Evolutionary conservation across 192 early-diverging fungal genomes (phyloP), one percentile per base, ranked within the genome.

Genomic region (Geosiphon pyriformis): DNA sequence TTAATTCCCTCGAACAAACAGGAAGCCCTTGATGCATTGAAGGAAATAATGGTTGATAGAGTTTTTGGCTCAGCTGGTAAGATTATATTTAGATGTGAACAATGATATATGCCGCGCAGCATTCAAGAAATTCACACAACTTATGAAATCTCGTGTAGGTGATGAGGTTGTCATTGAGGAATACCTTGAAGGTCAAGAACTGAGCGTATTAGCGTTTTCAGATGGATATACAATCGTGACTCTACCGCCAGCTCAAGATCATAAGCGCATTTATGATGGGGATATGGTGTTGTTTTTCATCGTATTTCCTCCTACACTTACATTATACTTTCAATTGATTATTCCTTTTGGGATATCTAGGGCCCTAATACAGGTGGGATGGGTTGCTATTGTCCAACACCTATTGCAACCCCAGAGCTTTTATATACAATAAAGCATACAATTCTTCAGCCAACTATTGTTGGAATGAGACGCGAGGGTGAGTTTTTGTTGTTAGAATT

Each of bases 281-380:
- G 97, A 99, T 71, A 76, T 76, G 35, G 65, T 67, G 11, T 15
- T 20, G n/a, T 57, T 54, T 23, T 29, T 26, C 12, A 18, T 52
- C 11, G 29, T 30, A 42, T 10, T 42, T 20, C 71, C 29, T 49
- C 6, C 6, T 70, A 11, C 15, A 33, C 25, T 10, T 37, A 10
- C 20, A 23, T 10, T 10, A 42, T 42, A 42, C 6, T 42, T 6
- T 23, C 15, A 42, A 30, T 20, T 57, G 23, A 42, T 29, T 48
- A 23, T 26, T 10, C 1, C 10, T 15, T 33, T 1, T 4, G 18
- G 15, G 11, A 34, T 60, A 4, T 52, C 33, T 62, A 83, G 69
- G 94, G 97, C 0, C 92, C 90, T 59, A 99, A 98, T 82, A 98
- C 94, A 1, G 97, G 97, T 65, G 97, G 97, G 54, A 99, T 99